Evolutionary conservation across 345 rosid genomes (phyloP).

Genomic region (Euphorbia peplus): DNA sequence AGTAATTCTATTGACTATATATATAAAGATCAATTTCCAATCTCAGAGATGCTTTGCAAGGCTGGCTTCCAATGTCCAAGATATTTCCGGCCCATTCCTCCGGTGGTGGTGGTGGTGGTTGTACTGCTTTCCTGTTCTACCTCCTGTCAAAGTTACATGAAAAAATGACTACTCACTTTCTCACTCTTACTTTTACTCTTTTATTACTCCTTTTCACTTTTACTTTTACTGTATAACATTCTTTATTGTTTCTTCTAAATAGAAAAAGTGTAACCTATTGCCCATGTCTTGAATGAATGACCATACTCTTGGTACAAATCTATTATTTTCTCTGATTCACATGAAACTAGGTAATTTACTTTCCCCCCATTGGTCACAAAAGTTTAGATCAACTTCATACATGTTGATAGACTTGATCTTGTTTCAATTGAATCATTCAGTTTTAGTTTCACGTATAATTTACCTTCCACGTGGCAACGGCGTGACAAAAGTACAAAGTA

Average conservation of each 20-base stretch:
- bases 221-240: too few species aligned
- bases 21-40: slow-evolving; percentile 36
- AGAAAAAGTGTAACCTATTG: background rate
- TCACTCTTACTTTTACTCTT: background rate
- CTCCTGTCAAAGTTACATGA: slow-evolving; percentile 13
- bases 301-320: background rate
- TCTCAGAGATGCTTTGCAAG: slow-evolving; percentile 76
- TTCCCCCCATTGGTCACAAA: too few species aligned
- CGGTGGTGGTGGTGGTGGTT: slow-evolving; percentile 19
- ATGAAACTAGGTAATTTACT: too few species aligned
- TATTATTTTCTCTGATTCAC: background rate
- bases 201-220: background rate
- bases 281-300: background rate
- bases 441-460: too few species aligned
- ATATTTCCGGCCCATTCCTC: slow-evolving; percentile 22
- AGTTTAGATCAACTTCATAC: too few species aligned
- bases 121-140: slow-evolving; percentile 34
- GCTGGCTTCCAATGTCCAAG: slow-evolving; percentile 90
- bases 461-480: too few species aligned
- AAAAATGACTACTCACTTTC: slow-evolving; percentile 3
- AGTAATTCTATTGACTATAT: background rate
- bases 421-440: too few species aligned
- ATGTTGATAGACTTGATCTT: too few species aligned
- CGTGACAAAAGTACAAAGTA: too few species aligned
- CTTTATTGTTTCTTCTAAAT: background rate